Evolutionary conservation across 2,329 filamentous ascomycete species (phyloP).

Genomic region (Neophaeococcomyces aloes): DNA sequence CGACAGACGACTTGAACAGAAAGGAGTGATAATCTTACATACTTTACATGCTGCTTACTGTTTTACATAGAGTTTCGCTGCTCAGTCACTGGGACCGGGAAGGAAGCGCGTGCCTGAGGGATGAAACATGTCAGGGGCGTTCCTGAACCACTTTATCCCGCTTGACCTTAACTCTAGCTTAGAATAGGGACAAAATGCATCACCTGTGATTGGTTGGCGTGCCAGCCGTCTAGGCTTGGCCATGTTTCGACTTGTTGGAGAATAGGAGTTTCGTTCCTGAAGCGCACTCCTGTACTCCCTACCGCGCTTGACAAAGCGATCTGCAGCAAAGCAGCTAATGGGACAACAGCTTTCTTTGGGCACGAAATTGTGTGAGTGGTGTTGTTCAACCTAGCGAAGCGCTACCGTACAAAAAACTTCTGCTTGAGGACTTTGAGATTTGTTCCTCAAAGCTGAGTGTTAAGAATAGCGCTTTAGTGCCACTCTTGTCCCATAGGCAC

Average conservation of each 20-base stretch:
- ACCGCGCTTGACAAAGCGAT: too few relatives aligned
- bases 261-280: too few relatives aligned
- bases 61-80: neutral
- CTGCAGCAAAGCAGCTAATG: too few relatives aligned
- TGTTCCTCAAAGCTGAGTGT: neutral
- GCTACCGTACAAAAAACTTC: neutral
- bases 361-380: too few relatives aligned
- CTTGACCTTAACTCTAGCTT: neutral
- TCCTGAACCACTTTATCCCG: neutral
- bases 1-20: neutral
- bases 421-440: neutral
- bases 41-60: too few relatives aligned
- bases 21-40: neutral
- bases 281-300: too few relatives aligned
- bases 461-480: neutral
- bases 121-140: neutral
- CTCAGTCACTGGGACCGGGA: neutral
- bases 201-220: neutral
- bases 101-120: neutral
- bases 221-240: neutral
- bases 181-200: neutral
- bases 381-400: neutral
- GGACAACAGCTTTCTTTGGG: too few relatives aligned
- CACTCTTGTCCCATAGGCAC: slow-evolving; percentile 5
- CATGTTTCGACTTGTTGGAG: too few relatives aligned